Conservation (phyloP, 192 early-diverging fungal genomes). For the Backusella tuberculispora region DNA sequence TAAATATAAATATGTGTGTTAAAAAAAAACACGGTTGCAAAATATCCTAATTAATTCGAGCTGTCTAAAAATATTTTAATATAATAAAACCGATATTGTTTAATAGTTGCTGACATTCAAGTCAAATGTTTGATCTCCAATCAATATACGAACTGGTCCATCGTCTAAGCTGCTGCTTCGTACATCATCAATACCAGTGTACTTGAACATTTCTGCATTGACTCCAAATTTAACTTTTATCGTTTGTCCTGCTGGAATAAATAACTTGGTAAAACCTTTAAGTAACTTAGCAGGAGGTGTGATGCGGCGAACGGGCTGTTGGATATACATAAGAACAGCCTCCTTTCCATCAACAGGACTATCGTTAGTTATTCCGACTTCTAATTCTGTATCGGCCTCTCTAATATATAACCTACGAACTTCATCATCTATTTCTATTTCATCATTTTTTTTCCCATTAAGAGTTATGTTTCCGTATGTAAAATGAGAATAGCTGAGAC, state of each 20-base stretch:
- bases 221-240: constrained; percentile 43
- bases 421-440: not conserved
- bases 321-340: constrained; percentile 58
- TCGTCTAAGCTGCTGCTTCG: constrained; percentile 21
- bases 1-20: too few species aligned
- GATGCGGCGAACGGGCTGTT: constrained; percentile 55
- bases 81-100: not conserved
- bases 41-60: not conserved
- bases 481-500: constrained; percentile 55
- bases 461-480: constrained; percentile 49
- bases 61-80: not conserved
- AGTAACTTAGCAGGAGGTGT: constrained; percentile 59
- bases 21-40: not conserved
- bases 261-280: constrained; percentile 55
- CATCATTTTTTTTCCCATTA: constrained; percentile 3
- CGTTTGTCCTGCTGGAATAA: constrained; percentile 43
- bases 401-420: not conserved
- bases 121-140: constrained; percentile 6
- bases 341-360: constrained; percentile 54
- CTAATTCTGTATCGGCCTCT: constrained; percentile 32
- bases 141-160: constrained; percentile 4
- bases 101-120: not conserved
- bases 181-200: constrained; percentile 27
- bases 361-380: constrained; percentile 49
- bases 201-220: constrained; percentile 40